Evolutionary conservation across 352 stramenopile species (phyloP).

Genomic region (Globisporangium parvum): DNA sequence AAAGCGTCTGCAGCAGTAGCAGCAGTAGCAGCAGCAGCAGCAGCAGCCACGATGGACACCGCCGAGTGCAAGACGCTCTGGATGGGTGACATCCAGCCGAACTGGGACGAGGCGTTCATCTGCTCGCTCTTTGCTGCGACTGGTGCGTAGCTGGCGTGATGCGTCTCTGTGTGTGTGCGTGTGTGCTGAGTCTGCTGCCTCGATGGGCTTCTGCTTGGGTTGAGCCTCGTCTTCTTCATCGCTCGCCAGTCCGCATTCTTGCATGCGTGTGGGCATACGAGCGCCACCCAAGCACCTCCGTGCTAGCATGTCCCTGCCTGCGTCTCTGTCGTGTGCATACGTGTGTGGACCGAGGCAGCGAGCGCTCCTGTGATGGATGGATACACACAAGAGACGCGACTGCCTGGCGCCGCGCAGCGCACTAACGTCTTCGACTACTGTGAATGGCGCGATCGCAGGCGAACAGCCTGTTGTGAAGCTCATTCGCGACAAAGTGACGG

Average conservation of each 20-base stretch:
- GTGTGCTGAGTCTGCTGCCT: neutral
- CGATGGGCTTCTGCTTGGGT: conserved; percentile 2
- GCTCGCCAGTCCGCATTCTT: neutral
- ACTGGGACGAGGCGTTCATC: conserved; percentile 89
- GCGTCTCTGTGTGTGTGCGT: neutral
- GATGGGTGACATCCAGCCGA: conserved; percentile 88
- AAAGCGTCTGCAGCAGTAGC: no score
- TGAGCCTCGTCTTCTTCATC: neutral
- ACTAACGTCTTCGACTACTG: no score
- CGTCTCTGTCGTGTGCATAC: conserved; percentile 1
- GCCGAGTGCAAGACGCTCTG: conserved; percentile 83
- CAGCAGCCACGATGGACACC: conserved; percentile 19
- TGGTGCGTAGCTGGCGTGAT: conserved; percentile 25
- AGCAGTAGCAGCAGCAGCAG: no score
- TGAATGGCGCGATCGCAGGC: conserved; percentile 16
- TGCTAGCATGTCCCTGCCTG: conserved; percentile 2
- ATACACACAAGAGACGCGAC: no score
- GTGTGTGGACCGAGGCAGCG: neutral
- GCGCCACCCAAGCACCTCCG: neutral
- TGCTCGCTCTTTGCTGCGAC: conserved; percentile 73
- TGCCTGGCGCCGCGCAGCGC: no score
- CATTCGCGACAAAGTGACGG: conserved; percentile 88
- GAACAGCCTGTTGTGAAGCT: conserved; percentile 87
- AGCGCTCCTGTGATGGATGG: no score
- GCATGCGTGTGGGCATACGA: neutral